Evolutionary conservation across 2,329 filamentous ascomycete species (phyloP).

Genomic region (Colletotrichum sp.): DNA sequence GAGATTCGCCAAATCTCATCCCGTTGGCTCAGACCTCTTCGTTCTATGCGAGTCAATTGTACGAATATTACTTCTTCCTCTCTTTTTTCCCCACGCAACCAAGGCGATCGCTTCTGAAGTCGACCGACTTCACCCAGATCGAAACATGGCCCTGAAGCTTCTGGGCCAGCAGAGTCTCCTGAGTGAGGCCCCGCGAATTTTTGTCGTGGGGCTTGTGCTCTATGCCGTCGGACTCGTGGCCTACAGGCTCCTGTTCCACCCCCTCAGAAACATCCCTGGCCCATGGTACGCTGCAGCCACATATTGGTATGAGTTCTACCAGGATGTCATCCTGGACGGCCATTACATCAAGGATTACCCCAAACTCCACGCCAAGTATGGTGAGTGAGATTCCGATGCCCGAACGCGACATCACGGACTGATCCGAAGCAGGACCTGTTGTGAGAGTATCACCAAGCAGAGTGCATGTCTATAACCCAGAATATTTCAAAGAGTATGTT

Average conservation of each 20-base stretch:
- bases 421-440: neutral
- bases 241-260: conserved; percentile 31
- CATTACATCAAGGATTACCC: conserved; percentile 3
- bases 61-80: neutral
- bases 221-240: conserved; percentile 7
- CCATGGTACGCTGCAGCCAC: conserved; percentile 30
- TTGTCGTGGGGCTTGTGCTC: neutral
- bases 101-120: neutral
- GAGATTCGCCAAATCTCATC: neutral
- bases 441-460: neutral
- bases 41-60: neutral
- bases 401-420: neutral
- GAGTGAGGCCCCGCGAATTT: neutral
- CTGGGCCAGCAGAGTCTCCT: neutral
- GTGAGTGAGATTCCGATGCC: neutral
- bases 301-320: conserved; percentile 29
- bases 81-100: neutral
- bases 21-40: neutral
- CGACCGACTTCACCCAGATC: neutral
- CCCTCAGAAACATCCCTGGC: conserved; percentile 31
- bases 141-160: neutral
- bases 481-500: neutral
- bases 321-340: conserved; percentile 5
- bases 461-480: neutral
- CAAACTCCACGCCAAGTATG: neutral